Evolutionary conservation across 2,329 filamentous ascomycete genomes (phyloP).

Genomic region (Aspergillus sp.): DNA sequence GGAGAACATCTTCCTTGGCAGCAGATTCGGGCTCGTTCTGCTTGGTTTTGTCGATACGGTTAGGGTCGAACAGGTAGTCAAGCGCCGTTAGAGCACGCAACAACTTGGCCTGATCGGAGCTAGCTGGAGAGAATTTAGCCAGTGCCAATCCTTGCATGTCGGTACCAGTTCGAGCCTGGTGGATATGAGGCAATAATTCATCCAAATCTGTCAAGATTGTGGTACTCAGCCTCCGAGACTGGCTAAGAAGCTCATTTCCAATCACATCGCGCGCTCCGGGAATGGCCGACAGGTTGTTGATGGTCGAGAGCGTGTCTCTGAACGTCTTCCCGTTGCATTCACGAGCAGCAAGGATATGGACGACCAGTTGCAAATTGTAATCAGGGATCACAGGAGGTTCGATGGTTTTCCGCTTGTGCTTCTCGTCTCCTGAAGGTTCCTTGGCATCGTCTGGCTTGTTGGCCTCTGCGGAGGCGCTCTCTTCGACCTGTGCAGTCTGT

Average conservation of each 20-base stretch:
- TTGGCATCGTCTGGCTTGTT: constrained; percentile 33
- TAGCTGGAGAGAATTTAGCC: constrained; percentile 90
- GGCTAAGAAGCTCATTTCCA: constrained; percentile 82
- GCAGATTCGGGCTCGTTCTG: constrained; percentile 47
- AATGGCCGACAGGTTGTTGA: constrained; percentile 93
- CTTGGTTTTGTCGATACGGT: constrained; percentile 51
- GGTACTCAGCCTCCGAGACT: constrained; percentile 77
- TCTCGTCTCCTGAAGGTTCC: constrained; percentile 37
- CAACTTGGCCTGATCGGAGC: constrained; percentile 93
- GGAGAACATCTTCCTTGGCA: constrained; percentile 78
- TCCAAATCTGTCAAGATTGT: constrained; percentile 79
- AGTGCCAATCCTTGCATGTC: constrained; percentile 93
- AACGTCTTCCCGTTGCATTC: constrained; percentile 98
- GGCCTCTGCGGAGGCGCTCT: constrained; percentile 22
- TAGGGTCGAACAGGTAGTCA: constrained; percentile 89
- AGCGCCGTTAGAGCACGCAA: constrained; percentile 86
- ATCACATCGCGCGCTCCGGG: constrained; percentile 84
- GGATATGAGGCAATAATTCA: constrained; percentile 77
- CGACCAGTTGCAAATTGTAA: constrained; percentile 84
- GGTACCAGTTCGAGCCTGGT: constrained; percentile 77
- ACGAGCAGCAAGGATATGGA: constrained; percentile 90
- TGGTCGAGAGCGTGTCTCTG: constrained; percentile 94
- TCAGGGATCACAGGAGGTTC: constrained; percentile 80
- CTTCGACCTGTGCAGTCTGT: constrained; percentile 22
- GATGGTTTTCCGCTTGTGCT: constrained; percentile 56